Conservation (phyloP, 768 basidiomycete species). For the Harrya chromipes region DNA sequence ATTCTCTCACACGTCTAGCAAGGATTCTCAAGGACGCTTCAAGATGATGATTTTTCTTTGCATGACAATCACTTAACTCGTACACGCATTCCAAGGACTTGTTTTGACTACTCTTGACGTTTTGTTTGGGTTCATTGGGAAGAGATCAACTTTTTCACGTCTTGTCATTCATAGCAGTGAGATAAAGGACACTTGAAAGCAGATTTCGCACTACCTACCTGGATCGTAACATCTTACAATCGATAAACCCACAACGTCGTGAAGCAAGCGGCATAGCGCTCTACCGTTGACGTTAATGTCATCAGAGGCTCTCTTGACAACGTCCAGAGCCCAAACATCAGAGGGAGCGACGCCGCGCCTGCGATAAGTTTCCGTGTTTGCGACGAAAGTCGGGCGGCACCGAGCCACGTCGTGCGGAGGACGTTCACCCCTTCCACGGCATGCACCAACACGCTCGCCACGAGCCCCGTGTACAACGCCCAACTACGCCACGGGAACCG, state of each 20-base stretch:
- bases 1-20: neutral
- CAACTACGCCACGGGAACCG: constrained; percentile 61
- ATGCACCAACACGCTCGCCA: constrained; percentile 56
- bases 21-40: neutral
- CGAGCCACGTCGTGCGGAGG: constrained; percentile 47
- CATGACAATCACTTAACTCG: neutral
- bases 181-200: neutral
- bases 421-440: constrained; percentile 56
- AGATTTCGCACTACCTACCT: neutral
- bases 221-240: constrained; percentile 22
- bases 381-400: constrained; percentile 11
- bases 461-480: constrained; percentile 61
- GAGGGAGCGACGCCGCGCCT: constrained; percentile 43
- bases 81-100: neutral
- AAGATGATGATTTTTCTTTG: neutral
- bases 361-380: constrained; percentile 30
- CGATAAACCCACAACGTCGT: constrained; percentile 46
- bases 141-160: neutral
- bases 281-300: constrained; percentile 48
- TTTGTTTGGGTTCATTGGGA: neutral
- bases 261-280: constrained; percentile 53
- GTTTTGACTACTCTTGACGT: neutral
- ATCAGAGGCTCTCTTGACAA: constrained; percentile 58
- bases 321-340: constrained; percentile 52
- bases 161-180: neutral